Evolutionary conservation across 495 filamentous ascomycete genomes (phyloP).

Genomic region (Hypoxylon subgilvum): DNA sequence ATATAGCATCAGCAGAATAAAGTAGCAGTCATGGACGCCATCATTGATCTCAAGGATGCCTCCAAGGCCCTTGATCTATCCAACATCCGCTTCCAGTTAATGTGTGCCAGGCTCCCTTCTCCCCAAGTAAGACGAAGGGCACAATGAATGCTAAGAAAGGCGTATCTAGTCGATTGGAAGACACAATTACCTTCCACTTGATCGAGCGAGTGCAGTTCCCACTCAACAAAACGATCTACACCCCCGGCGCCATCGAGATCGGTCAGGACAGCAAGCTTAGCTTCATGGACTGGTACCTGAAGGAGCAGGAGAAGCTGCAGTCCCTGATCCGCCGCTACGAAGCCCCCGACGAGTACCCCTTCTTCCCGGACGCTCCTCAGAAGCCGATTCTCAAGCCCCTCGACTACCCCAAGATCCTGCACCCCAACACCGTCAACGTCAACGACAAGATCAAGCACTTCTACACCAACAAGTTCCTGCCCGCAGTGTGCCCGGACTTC

Average conservation of each 20-base stretch:
- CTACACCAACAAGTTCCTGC: slow-evolving; percentile 84
- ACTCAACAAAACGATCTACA: slow-evolving; percentile 86
- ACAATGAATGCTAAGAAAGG: slow-evolving; percentile 18
- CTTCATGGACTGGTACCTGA: slow-evolving; percentile 92
- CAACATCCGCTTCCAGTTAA: slow-evolving; percentile 94
- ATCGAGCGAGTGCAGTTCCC: slow-evolving; percentile 99
- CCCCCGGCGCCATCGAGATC: slow-evolving; percentile 80
- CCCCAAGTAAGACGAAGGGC: neutral
- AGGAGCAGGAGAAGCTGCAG: slow-evolving; percentile 86
- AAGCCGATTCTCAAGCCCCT: slow-evolving; percentile 85
- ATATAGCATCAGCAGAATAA: too few species aligned
- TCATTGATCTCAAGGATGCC: slow-evolving; percentile 84
- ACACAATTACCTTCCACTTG: slow-evolving; percentile 97
- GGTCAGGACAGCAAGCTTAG: slow-evolving; percentile 64
- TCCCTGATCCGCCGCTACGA: slow-evolving; percentile 95
- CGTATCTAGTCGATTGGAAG: slow-evolving; percentile 79
- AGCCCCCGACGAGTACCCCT: slow-evolving; percentile 95
- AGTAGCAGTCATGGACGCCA: slow-evolving; percentile 73
- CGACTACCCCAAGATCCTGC: slow-evolving; percentile 87
- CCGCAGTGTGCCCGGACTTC: slow-evolving; percentile 75
- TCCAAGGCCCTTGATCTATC: slow-evolving; percentile 84
- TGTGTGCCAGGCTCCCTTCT: slow-evolving; percentile 62
- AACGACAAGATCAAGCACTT: slow-evolving; percentile 84
- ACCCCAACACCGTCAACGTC: slow-evolving; percentile 89
- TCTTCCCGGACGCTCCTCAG: slow-evolving; percentile 85